phyloP scores from a whole-genome alignment of 345 rosid species.

The Eutrema yunnanense region DNA sequence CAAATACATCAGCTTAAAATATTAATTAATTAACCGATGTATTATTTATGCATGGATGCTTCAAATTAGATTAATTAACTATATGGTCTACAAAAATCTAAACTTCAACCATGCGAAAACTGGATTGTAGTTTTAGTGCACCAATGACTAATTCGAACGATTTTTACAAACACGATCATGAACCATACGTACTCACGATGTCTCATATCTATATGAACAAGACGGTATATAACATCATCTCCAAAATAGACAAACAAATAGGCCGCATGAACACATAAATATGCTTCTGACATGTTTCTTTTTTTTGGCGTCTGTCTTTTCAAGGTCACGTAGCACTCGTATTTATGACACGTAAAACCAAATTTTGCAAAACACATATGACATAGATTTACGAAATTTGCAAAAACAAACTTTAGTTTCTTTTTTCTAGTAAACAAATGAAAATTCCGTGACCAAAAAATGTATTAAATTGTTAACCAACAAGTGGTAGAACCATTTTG shows the following conservation, averaged over 20 bases:
- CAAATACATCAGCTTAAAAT: neutral
- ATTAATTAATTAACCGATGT: neutral
- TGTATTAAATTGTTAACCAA: neutral
- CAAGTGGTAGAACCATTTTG: too few species aligned
- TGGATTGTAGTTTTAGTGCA: neutral
- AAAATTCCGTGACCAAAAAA: neutral
- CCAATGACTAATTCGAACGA: neutral
- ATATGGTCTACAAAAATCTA: neutral
- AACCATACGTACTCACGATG: neutral
- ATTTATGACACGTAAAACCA: constrained; percentile 3
- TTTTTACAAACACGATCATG: neutral
- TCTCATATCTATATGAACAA: neutral
- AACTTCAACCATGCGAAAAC: neutral
- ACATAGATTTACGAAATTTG: neutral
- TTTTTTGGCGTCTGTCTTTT: neutral
- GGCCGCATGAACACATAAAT: neutral
- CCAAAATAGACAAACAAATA: neutral
- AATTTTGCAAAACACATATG: neutral
- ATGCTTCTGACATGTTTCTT: neutral
- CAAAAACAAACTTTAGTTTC: neutral
- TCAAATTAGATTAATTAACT: neutral
- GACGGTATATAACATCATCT: neutral
- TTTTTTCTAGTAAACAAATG: neutral
- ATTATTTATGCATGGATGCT: neutral
- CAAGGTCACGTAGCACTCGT: constrained; percentile 7